A percentile compares a stretch with the other conserved stretches of the same genome.
phyloP scores from a whole-genome alignment of 495 filamentous ascomycete genomes.

The Hypoxylon trugodes region DNA sequence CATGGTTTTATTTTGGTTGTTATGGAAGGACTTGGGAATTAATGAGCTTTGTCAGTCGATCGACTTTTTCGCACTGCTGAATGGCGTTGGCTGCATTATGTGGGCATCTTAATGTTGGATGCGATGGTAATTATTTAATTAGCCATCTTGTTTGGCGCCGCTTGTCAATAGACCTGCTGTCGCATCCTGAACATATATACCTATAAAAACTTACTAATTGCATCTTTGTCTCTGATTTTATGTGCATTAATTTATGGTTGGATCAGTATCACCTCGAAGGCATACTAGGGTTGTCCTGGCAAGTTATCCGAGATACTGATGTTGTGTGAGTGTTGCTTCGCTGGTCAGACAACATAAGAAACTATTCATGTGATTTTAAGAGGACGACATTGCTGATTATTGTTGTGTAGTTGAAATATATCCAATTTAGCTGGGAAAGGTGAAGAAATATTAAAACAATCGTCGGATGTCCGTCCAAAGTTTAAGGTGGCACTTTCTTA shows the following conservation, averaged over 20 bases:
- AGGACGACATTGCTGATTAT: too few relatives aligned
- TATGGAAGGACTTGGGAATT: neutral
- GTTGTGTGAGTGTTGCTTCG: neutral
- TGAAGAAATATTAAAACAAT: neutral
- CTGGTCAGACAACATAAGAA: too few relatives aligned
- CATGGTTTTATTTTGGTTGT: neutral
- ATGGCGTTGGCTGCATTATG: neutral
- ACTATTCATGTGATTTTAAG: too few relatives aligned
- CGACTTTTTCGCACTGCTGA: neutral
- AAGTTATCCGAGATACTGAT: neutral
- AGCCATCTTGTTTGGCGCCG: neutral
- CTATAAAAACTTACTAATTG: neutral
- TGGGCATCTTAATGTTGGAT: neutral
- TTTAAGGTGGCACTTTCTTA: neutral
- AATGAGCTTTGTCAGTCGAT: neutral
- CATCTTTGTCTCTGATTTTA: neutral
- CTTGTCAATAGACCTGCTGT: neutral
- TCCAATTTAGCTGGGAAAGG: neutral
- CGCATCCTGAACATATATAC: conserved; percentile 9
- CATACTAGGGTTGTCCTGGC: too few relatives aligned
- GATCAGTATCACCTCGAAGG: neutral
- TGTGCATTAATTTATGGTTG: neutral
- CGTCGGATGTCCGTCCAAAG: neutral
- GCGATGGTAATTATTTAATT: conserved; percentile 1
- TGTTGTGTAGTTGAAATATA: neutral